Base-by-base conservation (phyloP, 2,329 filamentous ascomycete genomes). In the Penicillium sp. region DNA sequence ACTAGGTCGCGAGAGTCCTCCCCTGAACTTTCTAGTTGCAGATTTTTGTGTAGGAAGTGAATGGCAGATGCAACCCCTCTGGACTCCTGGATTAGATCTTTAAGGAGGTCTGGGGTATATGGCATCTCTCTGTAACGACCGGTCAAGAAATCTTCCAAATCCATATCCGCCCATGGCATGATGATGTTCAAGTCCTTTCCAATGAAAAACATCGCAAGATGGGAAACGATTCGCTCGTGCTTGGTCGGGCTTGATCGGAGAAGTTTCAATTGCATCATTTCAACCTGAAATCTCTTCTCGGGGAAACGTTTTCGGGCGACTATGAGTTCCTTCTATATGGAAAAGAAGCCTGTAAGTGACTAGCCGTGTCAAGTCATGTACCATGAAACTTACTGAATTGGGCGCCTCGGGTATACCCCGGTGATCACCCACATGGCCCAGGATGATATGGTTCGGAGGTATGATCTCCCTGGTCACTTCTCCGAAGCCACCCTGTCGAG, bases 151-250 rank as follows among this genome's bases (percentile, higher is more conserved):
- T 19, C 19, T n/a, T 64, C 60, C 19, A 66, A 47, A 27, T 66
- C 60, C 55, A 60, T 63, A 2, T 60, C 34, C 0, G 64, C 64
- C 31, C 53, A 40, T 2, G 59, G 54, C 23, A 50, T 64, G 11
- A 66, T 50, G 9, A 66, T 53, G n/a, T 63, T 62, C 31, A 58
- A 65, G 2, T 64, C 45, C 3, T 34, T 45, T 1, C 53, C 58
- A 3, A 64, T 38, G 1, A 43, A 53, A 19, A 64, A 51, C 2
- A 55, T 60, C 2, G 59, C 50, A 16, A 61, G 49, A 16, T 46
- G 50, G 5, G 50, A 39, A 29, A 59, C 43, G 6, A 65, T 60
- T 25, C 57, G 52, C 10, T 61, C 36, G 23, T 61, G 49, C 3
- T 3, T 34, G 25, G 49, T 25, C 8, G 15, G 36, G 38, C 36